Conservation (phyloP, 2,329 filamentous ascomycete species). For the Neonectria magnoliae region DNA sequence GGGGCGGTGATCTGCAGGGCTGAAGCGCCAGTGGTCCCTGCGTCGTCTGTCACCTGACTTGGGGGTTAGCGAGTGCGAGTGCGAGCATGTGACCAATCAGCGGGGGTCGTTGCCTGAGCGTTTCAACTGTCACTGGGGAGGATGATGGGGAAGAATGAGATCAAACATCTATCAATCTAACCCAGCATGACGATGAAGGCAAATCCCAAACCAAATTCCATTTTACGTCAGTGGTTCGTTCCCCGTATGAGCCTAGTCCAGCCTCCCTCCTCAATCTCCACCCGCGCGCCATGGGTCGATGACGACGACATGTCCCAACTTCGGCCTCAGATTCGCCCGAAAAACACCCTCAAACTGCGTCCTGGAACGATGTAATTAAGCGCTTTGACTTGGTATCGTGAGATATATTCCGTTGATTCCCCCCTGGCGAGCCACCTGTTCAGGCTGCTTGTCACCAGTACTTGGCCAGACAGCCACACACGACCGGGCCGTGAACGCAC, state of each 20-base stretch:
- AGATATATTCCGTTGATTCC: background rate
- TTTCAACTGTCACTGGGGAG: background rate
- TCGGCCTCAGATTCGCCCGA: background rate
- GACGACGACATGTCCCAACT: background rate
- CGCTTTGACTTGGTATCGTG: background rate
- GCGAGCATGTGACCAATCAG: background rate
- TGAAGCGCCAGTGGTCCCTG: background rate
- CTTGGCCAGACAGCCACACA: background rate
- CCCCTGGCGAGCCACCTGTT: background rate
- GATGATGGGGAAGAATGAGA: background rate
- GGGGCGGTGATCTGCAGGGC: background rate
- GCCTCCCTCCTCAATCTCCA: background rate
- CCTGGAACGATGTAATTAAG: background rate
- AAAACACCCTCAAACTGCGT: background rate
- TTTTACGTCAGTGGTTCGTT: no score
- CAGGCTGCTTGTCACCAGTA: background rate
- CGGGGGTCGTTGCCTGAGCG: background rate
- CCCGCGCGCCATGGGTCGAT: background rate
- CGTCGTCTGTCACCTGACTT: background rate
- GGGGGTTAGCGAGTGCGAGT: conserved; percentile 3
- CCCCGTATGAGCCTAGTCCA: background rate
- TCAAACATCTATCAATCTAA: no score
- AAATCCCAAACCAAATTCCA: background rate
- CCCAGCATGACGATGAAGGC: background rate
- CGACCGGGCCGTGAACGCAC: background rate